Conservation (phyloP, 2,329 filamentous ascomycete genomes). For the Aspergillus tubingensis region DNA sequence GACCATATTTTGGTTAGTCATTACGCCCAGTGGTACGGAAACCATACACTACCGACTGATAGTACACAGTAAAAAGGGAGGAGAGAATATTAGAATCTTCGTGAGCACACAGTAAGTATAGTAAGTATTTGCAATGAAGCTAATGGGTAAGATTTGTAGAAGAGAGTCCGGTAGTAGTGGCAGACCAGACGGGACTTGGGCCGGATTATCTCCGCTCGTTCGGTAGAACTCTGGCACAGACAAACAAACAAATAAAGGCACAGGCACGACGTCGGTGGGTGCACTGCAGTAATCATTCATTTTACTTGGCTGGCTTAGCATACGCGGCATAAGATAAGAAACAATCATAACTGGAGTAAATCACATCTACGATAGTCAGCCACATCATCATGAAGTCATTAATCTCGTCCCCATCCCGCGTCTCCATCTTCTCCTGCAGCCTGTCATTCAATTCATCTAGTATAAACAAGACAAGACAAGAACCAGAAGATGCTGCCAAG, state of each 20-base stretch:
- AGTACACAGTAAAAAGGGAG: neutral
- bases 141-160: no score
- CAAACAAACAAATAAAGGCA: neutral
- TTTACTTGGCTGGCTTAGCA: no score
- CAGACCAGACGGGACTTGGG: neutral
- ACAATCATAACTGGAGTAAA: neutral
- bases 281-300: neutral
- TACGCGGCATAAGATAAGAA: no score
- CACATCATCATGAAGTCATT: constrained; percentile 3
- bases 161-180: neutral
- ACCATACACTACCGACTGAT: neutral
- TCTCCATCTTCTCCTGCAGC: neutral
- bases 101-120: no score
- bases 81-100: no score
- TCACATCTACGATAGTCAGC: neutral
- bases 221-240: neutral
- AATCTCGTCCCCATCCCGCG: neutral
- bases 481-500: neutral
- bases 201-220: constrained; percentile 1
- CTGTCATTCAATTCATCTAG: neutral
- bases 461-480: neutral
- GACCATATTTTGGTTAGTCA: neutral
- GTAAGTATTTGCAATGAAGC: no score
- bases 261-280: neutral
- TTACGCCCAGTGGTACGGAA: neutral